phyloP scores from a whole-genome alignment of 305 asterid species.

The Solanum aculeatissimum region DNA sequence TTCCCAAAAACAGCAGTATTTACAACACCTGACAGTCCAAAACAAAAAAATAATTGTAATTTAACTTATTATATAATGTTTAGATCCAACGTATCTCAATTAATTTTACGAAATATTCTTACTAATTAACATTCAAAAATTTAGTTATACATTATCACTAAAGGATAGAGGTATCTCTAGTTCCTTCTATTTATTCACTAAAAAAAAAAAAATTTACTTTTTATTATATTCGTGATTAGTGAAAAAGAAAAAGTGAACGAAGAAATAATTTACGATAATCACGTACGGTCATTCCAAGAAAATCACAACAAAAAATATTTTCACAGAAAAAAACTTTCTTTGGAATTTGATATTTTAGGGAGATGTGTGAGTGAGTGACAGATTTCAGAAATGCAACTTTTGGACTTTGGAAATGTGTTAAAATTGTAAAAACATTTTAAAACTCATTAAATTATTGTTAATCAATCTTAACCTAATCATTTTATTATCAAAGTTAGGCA shows the following conservation, averaged over 20 bases:
- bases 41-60: background rate
- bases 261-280: background rate
- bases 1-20: constrained; percentile 4
- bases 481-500: constrained; percentile 43
- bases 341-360: background rate
- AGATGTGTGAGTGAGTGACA: constrained; percentile 16
- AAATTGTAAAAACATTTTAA: background rate
- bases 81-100: background rate
- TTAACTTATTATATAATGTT: background rate
- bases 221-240: background rate
- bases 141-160: background rate
- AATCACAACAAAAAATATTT: background rate
- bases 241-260: fast-evolving
- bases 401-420: constrained; percentile 13
- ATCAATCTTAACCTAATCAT: constrained; percentile 31
- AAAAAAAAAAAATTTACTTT: background rate
- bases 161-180: background rate
- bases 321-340: background rate
- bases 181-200: background rate
- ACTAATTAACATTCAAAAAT: too few species aligned
- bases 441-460: background rate
- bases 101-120: too few species aligned
- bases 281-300: background rate
- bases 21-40: background rate
- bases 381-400: constrained; percentile 9